These are phyloP conservation scores for Pseudogymnoascus sp. DNA, from an alignment of 2,329 filamentous ascomycete species.

Conservation along the genomic window DNA sequence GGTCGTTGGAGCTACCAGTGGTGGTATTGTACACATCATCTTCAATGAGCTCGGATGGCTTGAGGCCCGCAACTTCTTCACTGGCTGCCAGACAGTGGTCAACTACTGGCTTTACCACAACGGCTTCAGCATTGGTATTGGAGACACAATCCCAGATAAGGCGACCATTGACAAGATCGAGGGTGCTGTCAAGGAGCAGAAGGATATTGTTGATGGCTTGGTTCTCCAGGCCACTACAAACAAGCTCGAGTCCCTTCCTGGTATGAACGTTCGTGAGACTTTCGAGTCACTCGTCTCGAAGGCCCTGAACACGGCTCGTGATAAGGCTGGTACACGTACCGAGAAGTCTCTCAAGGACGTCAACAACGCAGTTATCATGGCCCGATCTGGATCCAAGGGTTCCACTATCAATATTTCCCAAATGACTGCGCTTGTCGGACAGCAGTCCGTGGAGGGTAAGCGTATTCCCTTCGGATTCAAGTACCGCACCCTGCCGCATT, in stretches of 20 bases:
- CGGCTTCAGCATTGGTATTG: conserved; percentile 96
- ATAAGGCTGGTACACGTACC: conserved; percentile 87
- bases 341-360: conserved; percentile 88
- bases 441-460: conserved; percentile 97
- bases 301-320: conserved; percentile 89
- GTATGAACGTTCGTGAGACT: conserved; percentile 97
- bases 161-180: conserved; percentile 79
- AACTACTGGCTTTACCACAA: conserved; percentile 97
- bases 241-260: conserved; percentile 81
- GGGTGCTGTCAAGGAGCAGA: conserved; percentile 70
- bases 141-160: conserved; percentile 90
- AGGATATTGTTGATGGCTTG: conserved; percentile 68
- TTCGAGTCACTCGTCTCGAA: conserved; percentile 97
- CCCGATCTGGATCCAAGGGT: conserved; percentile 92
- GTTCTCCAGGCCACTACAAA: conserved; percentile 77
- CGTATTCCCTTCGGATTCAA: conserved; percentile 99
- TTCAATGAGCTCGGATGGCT: conserved; percentile 89
- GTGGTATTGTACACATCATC: conserved; percentile 89
- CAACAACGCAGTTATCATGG: conserved; percentile 97
- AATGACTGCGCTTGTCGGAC: conserved; percentile 96
- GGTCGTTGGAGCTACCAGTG: conserved; percentile 79
- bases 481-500: conserved; percentile 92
- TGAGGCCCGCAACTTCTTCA: conserved; percentile 89
- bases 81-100: conserved; percentile 87
- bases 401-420: conserved; percentile 99